These are phyloP conservation scores for Forsythia viridissima DNA, from an alignment of 257 asterid species.

Conservation along the genomic window DNA sequence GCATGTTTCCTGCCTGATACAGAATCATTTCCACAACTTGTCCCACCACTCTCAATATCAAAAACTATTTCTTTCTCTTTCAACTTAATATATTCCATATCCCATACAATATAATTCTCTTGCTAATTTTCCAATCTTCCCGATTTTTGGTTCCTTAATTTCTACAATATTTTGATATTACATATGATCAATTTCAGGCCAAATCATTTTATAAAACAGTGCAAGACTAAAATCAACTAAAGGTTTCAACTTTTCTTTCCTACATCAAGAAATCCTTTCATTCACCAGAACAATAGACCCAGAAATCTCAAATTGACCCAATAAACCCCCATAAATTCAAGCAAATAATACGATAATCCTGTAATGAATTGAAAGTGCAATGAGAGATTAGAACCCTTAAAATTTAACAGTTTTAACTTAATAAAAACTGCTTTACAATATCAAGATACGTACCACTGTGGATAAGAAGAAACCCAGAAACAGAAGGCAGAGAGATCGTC, in stretches of 20 bases:
- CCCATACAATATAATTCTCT: slow-evolving; percentile 21
- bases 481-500: slow-evolving; percentile 15
- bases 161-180: background rate
- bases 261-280: slow-evolving; percentile 19
- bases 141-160: background rate
- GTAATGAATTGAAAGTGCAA: slow-evolving; percentile 8
- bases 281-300: slow-evolving; percentile 15
- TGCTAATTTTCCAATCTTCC: slow-evolving; percentile 6
- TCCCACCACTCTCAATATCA: slow-evolving; percentile 46
- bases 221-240: slow-evolving; percentile 12
- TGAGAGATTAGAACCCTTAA: no score
- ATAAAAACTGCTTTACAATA: background rate
- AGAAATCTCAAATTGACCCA: background rate
- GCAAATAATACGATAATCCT: slow-evolving; percentile 25
- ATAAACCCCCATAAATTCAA: slow-evolving; percentile 7
- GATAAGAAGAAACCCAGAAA: slow-evolving; percentile 19
- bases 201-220: background rate
- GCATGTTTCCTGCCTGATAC: slow-evolving; percentile 14
- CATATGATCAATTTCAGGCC: background rate
- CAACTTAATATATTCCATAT: slow-evolving; percentile 33
- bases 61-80: slow-evolving; percentile 30
- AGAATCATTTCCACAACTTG: slow-evolving; percentile 25
- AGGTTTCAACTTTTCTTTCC: slow-evolving; percentile 2
- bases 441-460: background rate
- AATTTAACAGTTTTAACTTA: no score